Percentiles rank a stretch among this genome's conserved stretches.
These are phyloP conservation scores for Cladosporium sp. DNA, from an alignment of 2,329 filamentous ascomycete genomes.

Conservation along the genomic window DNA sequence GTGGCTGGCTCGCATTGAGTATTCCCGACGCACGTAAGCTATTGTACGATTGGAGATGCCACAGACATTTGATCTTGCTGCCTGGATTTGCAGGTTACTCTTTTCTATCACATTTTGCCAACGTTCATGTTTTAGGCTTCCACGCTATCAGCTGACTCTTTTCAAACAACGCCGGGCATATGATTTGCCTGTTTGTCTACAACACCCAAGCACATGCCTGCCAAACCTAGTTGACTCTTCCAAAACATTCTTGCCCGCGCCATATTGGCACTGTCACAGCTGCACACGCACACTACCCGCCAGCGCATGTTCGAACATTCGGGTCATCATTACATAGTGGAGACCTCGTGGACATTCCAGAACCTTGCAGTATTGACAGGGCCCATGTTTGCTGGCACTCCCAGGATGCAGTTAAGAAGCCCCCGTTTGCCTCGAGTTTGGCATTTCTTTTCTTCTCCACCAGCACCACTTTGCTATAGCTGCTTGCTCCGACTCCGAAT, in stretches of 20 bases:
- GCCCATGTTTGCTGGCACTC: conserved; percentile 4
- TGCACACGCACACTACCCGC: not conserved
- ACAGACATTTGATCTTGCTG: not conserved
- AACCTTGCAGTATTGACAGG: conserved; percentile 9
- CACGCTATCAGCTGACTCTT: not conserved
- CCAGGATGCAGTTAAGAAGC: not conserved
- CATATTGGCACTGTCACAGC: not conserved
- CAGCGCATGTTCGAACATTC: conserved; percentile 1
- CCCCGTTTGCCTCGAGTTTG: not conserved
- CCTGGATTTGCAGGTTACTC: conserved; percentile 3
- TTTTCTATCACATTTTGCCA: not conserved
- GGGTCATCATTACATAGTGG: not conserved
- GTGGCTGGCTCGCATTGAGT: conserved; percentile 67
- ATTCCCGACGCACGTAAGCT: not conserved
- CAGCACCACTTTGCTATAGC: not conserved
- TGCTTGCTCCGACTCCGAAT: not conserved
- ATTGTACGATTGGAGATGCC: conserved; percentile 13
- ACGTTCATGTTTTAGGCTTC: conserved; percentile 1
- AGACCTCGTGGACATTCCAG: not conserved
- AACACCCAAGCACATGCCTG: not conserved
- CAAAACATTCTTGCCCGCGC: not conserved
- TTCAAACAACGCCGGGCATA: not conserved
- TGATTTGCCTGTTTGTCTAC: not conserved
- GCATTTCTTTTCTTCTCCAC: not conserved
- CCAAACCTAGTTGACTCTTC: not conserved